phyloP scores from a whole-genome alignment of 1,284 basidiomycete species.

The Apiotrichum montevideense region DNA sequence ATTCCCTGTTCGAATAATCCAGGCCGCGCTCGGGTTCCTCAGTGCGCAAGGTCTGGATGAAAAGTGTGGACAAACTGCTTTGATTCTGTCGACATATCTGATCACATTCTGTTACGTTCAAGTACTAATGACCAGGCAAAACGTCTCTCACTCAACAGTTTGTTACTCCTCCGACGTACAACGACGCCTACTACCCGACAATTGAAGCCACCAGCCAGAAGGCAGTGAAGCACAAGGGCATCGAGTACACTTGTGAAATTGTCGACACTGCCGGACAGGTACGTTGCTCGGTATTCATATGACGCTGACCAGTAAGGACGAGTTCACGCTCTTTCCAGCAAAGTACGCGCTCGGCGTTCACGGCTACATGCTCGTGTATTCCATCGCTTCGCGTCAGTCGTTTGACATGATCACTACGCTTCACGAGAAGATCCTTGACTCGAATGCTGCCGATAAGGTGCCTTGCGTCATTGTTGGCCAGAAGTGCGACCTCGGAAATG shows the following conservation, averaged over 20 bases:
- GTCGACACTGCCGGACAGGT: slow-evolving; percentile 92
- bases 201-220: slow-evolving; percentile 88
- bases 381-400: slow-evolving; percentile 80
- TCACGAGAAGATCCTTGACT: slow-evolving; percentile 96
- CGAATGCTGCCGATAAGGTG: slow-evolving; percentile 79
- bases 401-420: slow-evolving; percentile 96
- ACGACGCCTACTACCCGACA: slow-evolving; percentile 87
- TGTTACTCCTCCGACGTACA: slow-evolving; percentile 60
- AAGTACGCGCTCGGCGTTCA: slow-evolving; percentile 78
- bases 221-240: slow-evolving; percentile 72
- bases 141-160: slow-evolving; percentile 70
- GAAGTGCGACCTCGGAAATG: slow-evolving; percentile 73
- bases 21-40: no score
- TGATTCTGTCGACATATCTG: no score
- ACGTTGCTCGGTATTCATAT: slow-evolving; percentile 15
- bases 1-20: no score
- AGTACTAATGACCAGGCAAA: slow-evolving; percentile 54
- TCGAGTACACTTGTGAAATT: slow-evolving; percentile 91
- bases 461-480: slow-evolving; percentile 96
- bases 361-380: slow-evolving; percentile 88
- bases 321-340: slow-evolving; percentile 74
- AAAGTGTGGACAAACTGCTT: no score
- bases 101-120: no score
- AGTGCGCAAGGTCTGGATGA: no score
- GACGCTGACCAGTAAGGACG: slow-evolving; percentile 56